Evolutionary conservation across 345 rosid genomes (phyloP), one percentile per base, ranked within the genome.

Genomic region (Eucalyptus fibrosa): DNA sequence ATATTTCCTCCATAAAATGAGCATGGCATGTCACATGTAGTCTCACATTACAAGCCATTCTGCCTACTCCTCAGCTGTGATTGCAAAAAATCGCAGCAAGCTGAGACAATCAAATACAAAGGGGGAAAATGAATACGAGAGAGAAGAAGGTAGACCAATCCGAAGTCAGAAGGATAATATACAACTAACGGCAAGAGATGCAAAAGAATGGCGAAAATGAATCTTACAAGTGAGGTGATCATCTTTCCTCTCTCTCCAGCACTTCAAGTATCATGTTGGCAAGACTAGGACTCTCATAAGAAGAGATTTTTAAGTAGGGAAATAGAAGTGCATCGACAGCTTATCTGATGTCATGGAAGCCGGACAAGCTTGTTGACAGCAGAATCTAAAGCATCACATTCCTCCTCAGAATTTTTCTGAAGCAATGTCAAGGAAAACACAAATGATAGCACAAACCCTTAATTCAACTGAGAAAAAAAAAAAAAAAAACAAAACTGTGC

Each of bases 301-400:
- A 32, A 69, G 24, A 34, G 24, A 69, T 34, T 42, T 16, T 18
- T 17, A 86, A 45, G 30, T 32, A 86, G 19, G 55, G 42, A 59
- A 69, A 9, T 13, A 17, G 24, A 32, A 69, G 42, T n/a, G 37
- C 59, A 86, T 7, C 34, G 2, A 50, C 18, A 50, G 87, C 9
- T 86, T 50, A 86, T 86, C 62, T 2, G 10, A 50, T 72, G 5
- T 94, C 91, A 95, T 55, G 96, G 97, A 87, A 92, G 92, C 34
- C 95, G 95, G 88, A 96, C 88, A 88, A 97, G 94, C 91, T 91
- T 95, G 95, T 94, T 96, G 56, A 96, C 98, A 53, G 98, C 96
- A 47, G 95, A 89, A 90, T 97, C 99, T 56, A 97, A 93, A 89
- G 92, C 94, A 92, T 98, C 99, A 96, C 99, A 88, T 96, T 96